phyloP scores from a whole-genome alignment of 345 rosid genomes.

The Sisymbrium irio region DNA sequence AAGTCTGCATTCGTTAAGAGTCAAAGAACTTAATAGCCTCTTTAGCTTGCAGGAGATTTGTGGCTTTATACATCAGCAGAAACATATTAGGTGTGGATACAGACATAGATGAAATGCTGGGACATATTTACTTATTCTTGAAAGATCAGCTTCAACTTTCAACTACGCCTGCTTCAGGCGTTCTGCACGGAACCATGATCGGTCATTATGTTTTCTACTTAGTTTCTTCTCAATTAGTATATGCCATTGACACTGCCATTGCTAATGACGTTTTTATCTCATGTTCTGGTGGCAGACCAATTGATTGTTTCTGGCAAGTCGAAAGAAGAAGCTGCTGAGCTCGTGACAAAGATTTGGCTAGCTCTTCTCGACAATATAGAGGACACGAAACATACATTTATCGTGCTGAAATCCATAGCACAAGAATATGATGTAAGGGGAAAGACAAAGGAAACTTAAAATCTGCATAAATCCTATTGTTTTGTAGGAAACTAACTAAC shows the following conservation, averaged over 20 bases:
- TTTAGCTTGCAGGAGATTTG: constrained; percentile 65
- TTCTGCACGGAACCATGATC: constrained; percentile 81
- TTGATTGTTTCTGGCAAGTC: constrained; percentile 77
- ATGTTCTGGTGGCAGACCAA: constrained; percentile 58
- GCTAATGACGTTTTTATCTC: not conserved
- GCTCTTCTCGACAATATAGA: constrained; percentile 82
- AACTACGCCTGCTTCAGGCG: constrained; percentile 53
- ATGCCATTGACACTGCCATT: not conserved
- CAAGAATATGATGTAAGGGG: constrained; percentile 69
- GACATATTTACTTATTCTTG: constrained; percentile 74
- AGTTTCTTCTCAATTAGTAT: not conserved
- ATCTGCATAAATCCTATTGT: not conserved
- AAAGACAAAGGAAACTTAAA: not conserved
- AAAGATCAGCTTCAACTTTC: constrained; percentile 82
- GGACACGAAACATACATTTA: constrained; percentile 70
- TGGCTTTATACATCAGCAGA: constrained; percentile 63
- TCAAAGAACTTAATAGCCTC: not conserved
- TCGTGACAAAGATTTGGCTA: constrained; percentile 76
- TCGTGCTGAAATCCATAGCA: constrained; percentile 67
- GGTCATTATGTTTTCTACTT: constrained; percentile 41
- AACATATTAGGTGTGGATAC: constrained; percentile 54
- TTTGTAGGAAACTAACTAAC: not conserved
- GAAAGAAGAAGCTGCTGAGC: constrained; percentile 67
- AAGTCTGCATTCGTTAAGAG: not conserved
- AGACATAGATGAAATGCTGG: constrained; percentile 75